A percentile compares a stretch with the other conserved stretches of the same genome.
phyloP scores from a whole-genome alignment of 164 flowering plant genomes.

The Vitis cinerea region DNA sequence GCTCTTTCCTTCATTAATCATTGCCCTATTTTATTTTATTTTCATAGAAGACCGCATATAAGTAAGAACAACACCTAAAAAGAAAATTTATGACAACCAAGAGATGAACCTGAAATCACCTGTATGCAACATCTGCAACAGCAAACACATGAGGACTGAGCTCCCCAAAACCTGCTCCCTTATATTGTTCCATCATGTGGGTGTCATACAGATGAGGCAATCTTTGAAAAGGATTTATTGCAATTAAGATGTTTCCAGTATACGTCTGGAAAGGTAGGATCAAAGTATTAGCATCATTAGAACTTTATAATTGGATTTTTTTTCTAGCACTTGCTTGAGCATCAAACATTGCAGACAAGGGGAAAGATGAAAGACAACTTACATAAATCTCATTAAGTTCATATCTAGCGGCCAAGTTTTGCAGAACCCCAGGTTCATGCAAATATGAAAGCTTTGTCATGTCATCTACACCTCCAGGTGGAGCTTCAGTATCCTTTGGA shows the following conservation, averaged over 20 bases:
- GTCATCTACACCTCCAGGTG: slow-evolving; percentile 38
- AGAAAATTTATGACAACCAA: neutral
- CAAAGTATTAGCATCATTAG: neutral
- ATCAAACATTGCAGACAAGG: too few relatives aligned
- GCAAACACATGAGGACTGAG: slow-evolving; percentile 39
- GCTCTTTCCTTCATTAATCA: slow-evolving; percentile 33
- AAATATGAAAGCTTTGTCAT: slow-evolving; percentile 36
- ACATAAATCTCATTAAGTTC: slow-evolving; percentile 38
- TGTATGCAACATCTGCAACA: slow-evolving; percentile 33
- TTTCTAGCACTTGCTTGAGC: too few relatives aligned
- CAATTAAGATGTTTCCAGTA: slow-evolving; percentile 9
- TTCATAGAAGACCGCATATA: neutral
- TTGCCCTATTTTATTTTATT: slow-evolving; percentile 20
- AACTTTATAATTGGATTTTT: too few relatives aligned
- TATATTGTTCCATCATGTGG: slow-evolving; percentile 41
- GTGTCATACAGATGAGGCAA: slow-evolving; percentile 28
- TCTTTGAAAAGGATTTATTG: slow-evolving; percentile 35
- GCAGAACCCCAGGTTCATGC: slow-evolving; percentile 37
- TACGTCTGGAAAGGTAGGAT: neutral
- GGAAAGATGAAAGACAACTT: slow-evolving; percentile 1
- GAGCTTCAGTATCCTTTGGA: slow-evolving; percentile 33
- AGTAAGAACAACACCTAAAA: neutral
- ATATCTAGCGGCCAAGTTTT: slow-evolving; percentile 28
- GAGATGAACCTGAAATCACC: slow-evolving; percentile 13
- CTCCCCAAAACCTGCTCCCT: slow-evolving; percentile 32